These are phyloP conservation scores for Sporothrix mexicana DNA, from an alignment of 2,329 filamentous ascomycete genomes.

Conservation along the genomic window DNA sequence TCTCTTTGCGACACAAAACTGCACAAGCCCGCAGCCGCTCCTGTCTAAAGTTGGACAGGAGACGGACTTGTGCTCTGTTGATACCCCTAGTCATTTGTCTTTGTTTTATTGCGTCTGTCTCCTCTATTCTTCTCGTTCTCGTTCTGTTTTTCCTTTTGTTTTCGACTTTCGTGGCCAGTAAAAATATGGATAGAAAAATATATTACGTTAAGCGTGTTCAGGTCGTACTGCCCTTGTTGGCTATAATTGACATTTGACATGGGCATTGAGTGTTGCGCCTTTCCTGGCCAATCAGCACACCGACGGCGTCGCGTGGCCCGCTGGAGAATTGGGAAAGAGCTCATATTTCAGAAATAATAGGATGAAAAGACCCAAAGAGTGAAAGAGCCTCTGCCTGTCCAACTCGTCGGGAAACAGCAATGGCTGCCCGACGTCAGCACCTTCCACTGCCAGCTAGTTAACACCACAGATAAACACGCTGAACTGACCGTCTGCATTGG, in stretches of 20 bases:
- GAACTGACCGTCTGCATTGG: background rate
- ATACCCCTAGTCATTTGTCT: background rate
- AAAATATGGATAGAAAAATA: slow-evolving; percentile 15
- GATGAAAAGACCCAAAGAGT: background rate
- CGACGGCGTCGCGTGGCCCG: slow-evolving; percentile 7
- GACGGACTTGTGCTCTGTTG: background rate
- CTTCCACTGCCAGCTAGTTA: slow-evolving; percentile 10
- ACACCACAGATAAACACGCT: background rate
- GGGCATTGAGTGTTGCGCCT: background rate
- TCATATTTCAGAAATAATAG: too few relatives aligned
- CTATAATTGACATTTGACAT: background rate
- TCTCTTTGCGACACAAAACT: slow-evolving; percentile 2
- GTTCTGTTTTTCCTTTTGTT: background rate
- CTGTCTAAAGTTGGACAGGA: slow-evolving; percentile 32
- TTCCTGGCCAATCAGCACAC: slow-evolving; percentile 8
- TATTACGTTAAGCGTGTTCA: slow-evolving; percentile 16
- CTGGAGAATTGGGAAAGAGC: slow-evolving; percentile 1
- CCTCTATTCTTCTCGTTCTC: background rate
- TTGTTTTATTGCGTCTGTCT: background rate
- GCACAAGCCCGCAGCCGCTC: slow-evolving; percentile 1
- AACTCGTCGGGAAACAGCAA: slow-evolving; percentile 10
- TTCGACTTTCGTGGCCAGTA: background rate
- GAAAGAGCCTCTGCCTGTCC: slow-evolving; percentile 13
- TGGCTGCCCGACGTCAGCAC: slow-evolving; percentile 30
- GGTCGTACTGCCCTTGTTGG: background rate